Base-by-base conservation (phyloP, 2,329 filamentous ascomycete genomes). In the Fusarium cyanostomum region DNA sequence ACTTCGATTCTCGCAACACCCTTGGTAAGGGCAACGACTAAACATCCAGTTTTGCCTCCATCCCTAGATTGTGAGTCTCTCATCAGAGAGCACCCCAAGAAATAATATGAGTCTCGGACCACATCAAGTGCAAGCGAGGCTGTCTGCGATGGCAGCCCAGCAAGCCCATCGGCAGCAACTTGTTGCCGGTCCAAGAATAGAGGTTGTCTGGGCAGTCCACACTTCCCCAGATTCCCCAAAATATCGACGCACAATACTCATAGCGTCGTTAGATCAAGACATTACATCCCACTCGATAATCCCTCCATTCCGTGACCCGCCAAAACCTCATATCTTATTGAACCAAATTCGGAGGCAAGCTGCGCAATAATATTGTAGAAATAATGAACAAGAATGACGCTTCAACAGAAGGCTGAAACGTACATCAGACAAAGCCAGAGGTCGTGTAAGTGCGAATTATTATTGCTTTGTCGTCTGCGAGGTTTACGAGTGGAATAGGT, bases 401-500 rank as follows among this genome's bases (percentile, higher is more conserved):
- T 62, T 56, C 33, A 35, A 45, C 45, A 45, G 45, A 28, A 43
- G 59, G 46, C 42, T 43, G 50, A 52, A 52, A 54, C 28, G 28
- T 51, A 33, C 37, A 35, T 45, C 62, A 53, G 35, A 38, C 9
- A 41, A 45, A 52, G 45, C 44, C 49, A 21, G 43, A 52, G 31
- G 56, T 57, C 55, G 54, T 46, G 44, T 42, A 46, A 56, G 45
- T 60, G 59, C 65, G 70, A 64, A 61, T 54, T 58, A 63, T 64
- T 63, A 59, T 60, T 43, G 46, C 39, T 56, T 34, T 49, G 28
- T 59, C 41, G 46, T 54, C 31, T 52, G 38, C 18, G 39, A 33
- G 34, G 16, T 52, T 86, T 80, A 97, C 62, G 93, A 97, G 81
- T 98, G 95, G 78, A 98, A 97, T 26, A 99, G 79, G 79, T 99